phyloP scores from a whole-genome alignment of 257 asterid species.

The Solanum habrochaites region DNA sequence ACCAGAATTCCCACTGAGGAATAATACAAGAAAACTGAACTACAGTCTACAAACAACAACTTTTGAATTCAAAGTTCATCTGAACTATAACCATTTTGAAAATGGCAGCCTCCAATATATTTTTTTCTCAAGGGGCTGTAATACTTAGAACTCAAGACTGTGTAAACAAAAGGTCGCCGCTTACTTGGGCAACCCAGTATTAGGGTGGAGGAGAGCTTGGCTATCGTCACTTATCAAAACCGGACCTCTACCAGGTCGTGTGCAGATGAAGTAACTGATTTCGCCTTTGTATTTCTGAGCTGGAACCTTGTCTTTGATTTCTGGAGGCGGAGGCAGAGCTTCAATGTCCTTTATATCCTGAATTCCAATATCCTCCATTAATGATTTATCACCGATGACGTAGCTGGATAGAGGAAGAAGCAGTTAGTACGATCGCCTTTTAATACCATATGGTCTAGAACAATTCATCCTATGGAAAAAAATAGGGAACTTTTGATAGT shows the following conservation, averaged over 20 bases:
- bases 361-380: conserved; percentile 70
- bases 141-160: background rate
- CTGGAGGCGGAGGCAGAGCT: conserved; percentile 70
- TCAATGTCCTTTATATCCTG: conserved; percentile 53
- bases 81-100: background rate
- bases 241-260: conserved; percentile 61
- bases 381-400: conserved; percentile 77
- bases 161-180: background rate
- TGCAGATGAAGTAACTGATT: conserved; percentile 72
- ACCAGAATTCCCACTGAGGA: background rate
- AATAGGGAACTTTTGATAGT: background rate
- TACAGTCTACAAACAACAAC: background rate
- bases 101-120: background rate
- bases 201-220: conserved; percentile 58
- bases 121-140: background rate
- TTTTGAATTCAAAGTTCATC: background rate
- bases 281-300: conserved; percentile 53
- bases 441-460: background rate
- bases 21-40: background rate
- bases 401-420: conserved; percentile 35
- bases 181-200: conserved; percentile 74
- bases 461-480: background rate
- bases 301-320: conserved; percentile 39
- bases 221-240: conserved; percentile 54
- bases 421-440: background rate